Conservation (phyloP, 2,329 filamentous ascomycete species). For the Peltaster fructicola region DNA sequence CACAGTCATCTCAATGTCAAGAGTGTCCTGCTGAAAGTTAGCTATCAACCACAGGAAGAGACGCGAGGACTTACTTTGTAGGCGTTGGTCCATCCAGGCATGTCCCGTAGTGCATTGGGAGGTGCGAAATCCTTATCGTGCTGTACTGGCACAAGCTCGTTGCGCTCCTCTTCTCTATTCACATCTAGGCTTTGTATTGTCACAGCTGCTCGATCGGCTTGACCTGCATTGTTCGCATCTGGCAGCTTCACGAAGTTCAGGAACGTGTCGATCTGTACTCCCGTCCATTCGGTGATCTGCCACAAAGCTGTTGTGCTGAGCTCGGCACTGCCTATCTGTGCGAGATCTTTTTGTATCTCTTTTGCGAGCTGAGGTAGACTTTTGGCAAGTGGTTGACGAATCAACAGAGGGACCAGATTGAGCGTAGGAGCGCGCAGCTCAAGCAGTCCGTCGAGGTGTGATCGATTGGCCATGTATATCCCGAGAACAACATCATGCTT, state of each 20-base stretch:
- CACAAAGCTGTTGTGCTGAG: slow-evolving; percentile 45
- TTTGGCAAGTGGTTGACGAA: slow-evolving; percentile 22
- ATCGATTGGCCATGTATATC: slow-evolving; percentile 68
- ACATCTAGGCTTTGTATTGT: slow-evolving; percentile 6
- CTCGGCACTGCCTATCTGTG: slow-evolving; percentile 37
- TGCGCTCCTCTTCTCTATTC: slow-evolving; percentile 11
- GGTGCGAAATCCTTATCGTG: neutral
- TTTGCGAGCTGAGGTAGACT: slow-evolving; percentile 35
- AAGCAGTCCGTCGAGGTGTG: slow-evolving; percentile 33
- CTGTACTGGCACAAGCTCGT: slow-evolving; percentile 4
- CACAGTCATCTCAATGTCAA: slow-evolving; percentile 39
- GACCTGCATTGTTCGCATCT: slow-evolving; percentile 16
- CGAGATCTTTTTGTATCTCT: slow-evolving; percentile 50
- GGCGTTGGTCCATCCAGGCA: slow-evolving; percentile 1
- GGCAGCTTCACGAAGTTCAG: slow-evolving; percentile 62
- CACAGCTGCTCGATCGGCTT: slow-evolving; percentile 4
- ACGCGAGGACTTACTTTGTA: slow-evolving; percentile 5
- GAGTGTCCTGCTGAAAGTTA: slow-evolving; percentile 25
- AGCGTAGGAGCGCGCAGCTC: slow-evolving; percentile 50
- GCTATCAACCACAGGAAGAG: slow-evolving; percentile 2
- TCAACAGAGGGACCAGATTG: slow-evolving; percentile 56
- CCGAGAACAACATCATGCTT: slow-evolving; percentile 44
- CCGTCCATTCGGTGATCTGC: slow-evolving; percentile 62
- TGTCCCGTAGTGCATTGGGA: neutral
- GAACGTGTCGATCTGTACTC: slow-evolving; percentile 50